Evolutionary conservation across 1,139 yeast species (phyloP).

Genomic region (Taphrina pruni): DNA sequence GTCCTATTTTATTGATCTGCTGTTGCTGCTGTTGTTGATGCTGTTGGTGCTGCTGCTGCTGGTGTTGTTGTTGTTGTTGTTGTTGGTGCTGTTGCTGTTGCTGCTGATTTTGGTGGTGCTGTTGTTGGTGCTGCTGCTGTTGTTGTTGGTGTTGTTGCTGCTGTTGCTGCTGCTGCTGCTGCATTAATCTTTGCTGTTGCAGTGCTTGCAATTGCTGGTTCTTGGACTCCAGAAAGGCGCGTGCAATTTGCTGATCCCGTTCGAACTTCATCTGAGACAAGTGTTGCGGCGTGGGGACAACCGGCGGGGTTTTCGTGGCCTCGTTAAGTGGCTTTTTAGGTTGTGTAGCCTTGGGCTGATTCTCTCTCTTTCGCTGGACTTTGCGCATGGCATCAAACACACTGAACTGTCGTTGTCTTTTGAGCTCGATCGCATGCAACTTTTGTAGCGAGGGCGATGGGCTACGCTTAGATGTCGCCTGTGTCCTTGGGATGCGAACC

Average conservation of each 20-base stretch:
- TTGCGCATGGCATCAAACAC: slow-evolving; percentile 96
- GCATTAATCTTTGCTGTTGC: slow-evolving; percentile 42
- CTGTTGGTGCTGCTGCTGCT: slow-evolving; percentile 63
- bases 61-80: slow-evolving; percentile 40
- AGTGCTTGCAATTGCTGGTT: slow-evolving; percentile 49
- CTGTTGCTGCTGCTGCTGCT: slow-evolving; percentile 43
- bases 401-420: slow-evolving; percentile 90
- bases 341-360: slow-evolving; percentile 41
- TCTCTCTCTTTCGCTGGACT: slow-evolving; percentile 77
- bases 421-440: slow-evolving; percentile 17
- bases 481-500: slow-evolving; percentile 31
- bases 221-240: slow-evolving; percentile 65
- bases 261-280: slow-evolving; percentile 80
- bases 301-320: slow-evolving; percentile 38
- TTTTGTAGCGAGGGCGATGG: background rate
- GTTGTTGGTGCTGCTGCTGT: slow-evolving; percentile 39
- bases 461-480: slow-evolving; percentile 67
- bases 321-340: slow-evolving; percentile 27
- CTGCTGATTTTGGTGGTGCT: slow-evolving; percentile 48
- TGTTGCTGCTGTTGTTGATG: slow-evolving; percentile 70
- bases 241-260: slow-evolving; percentile 81
- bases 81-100: slow-evolving; percentile 55
- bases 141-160: slow-evolving; percentile 48
- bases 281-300: slow-evolving; percentile 79
- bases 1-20: slow-evolving; percentile 58